Evolutionary conservation across 2,329 filamentous ascomycete genomes (phyloP).

Genomic region (Teratosphaeria pseudoeucalypti): DNA sequence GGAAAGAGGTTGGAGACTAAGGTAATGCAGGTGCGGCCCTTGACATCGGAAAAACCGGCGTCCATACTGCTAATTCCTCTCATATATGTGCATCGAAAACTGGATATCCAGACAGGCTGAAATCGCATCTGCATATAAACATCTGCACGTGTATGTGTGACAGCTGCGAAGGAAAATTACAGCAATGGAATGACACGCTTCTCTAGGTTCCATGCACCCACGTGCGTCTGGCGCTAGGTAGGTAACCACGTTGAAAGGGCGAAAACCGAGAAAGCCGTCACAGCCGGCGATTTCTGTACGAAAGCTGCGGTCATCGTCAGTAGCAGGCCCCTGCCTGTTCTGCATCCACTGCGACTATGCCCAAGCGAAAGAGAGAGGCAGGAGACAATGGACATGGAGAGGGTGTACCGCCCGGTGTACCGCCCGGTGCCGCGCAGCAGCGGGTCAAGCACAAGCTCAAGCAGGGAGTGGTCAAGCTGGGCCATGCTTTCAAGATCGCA

Average conservation of each 20-base stretch:
- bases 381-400: slow-evolving; percentile 19
- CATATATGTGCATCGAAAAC: background rate
- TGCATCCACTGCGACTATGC: slow-evolving; percentile 11
- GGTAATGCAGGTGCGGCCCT: background rate
- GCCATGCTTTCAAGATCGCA: slow-evolving; percentile 58
- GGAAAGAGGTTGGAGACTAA: background rate
- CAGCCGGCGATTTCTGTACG: too few relatives aligned
- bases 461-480: slow-evolving; percentile 49
- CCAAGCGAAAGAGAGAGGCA: slow-evolving; percentile 22
- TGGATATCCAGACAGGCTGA: background rate
- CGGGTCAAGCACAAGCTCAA: slow-evolving; percentile 45
- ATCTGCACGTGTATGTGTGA: background rate
- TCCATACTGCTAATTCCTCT: background rate
- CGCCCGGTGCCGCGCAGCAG: slow-evolving; percentile 20
- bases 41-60: background rate
- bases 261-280: background rate
- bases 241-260: background rate
- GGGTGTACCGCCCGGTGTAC: slow-evolving; percentile 1
- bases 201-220: background rate
- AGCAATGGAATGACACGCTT: background rate
- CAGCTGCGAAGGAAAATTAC: background rate
- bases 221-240: background rate
- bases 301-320: too few relatives aligned
- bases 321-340: too few relatives aligned
- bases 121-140: background rate